Evolutionary conservation across 805 yeast genomes (phyloP), one percentile per base, ranked within the genome.

Genomic region (Jamesozyma gamospora): DNA sequence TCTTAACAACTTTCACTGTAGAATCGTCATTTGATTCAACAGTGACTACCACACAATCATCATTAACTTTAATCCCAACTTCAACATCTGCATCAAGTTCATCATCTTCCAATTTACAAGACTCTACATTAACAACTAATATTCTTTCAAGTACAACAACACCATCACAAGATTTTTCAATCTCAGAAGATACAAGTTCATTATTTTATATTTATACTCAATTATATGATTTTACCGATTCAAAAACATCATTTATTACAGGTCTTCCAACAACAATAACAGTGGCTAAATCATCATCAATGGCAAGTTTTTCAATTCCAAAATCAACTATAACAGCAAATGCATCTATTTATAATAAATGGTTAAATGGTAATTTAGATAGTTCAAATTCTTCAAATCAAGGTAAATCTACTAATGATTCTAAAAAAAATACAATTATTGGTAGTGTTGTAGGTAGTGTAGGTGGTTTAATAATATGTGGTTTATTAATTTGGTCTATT

Each of bases 391-490:
- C 28, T 14, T 8, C 24, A 21, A 21, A 6, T 21, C 24, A 5
- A 8, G 24, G 8, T 8, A 29, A 24, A 8, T 3, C 21, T 2
- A 12, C 32, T n/a, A 14, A 9, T 7, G 14, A 29, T 8, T 25
- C 35, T 14, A 36, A 12, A 7, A 26, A 12, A 4, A 16, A 41
- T 28, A 50, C 52, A 17, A 52, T 56, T 10, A 50, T 51, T 16
- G 63, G 61, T 16, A 50, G 61, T 29, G 58, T 56, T 0, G 55
- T 58, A 4, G 61, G 63, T 11, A 48, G 59, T 25, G 52, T 58
- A 5, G 50, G 57, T n/a, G 63, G 61, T 16, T 36, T 51, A 12
- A n/a, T 48, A 7, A 14, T 49, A 13, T 45, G 50, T 40, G 34
- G 40, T 16, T n/a, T 50, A 8, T 15, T 55, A 13, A 27, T 48